Evolutionary conservation across 1,284 basidiomycete genomes (phyloP).

Genomic region (Pterulicium gracile): DNA sequence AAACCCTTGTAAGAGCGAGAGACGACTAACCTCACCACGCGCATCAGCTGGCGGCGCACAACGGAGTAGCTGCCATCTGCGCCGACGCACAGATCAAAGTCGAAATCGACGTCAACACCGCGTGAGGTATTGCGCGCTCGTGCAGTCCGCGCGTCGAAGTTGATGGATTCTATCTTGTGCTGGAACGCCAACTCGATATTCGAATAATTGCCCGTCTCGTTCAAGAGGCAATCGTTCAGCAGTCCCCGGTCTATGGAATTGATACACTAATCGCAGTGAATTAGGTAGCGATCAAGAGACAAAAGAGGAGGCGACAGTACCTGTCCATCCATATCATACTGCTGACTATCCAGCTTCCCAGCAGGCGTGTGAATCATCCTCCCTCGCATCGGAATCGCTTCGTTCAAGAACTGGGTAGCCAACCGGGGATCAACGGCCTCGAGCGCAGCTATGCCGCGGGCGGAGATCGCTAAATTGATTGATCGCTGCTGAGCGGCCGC

Average conservation of each 20-base stretch:
- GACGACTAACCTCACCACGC: conserved; percentile 66
- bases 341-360: conserved; percentile 69
- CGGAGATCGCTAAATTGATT: conserved; percentile 94
- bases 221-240: conserved; percentile 79
- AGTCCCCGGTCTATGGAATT: conserved; percentile 88
- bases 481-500: conserved; percentile 63
- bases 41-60: conserved; percentile 83
- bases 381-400: conserved; percentile 89
- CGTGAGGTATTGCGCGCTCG: conserved; percentile 31
- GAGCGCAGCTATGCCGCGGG: conserved; percentile 84
- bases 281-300: conserved; percentile 12
- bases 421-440: conserved; percentile 68
- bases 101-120: conserved; percentile 31
- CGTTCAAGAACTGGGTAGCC: conserved; percentile 65
- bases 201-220: conserved; percentile 51
- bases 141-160: conserved; percentile 62
- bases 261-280: conserved; percentile 53
- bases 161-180: conserved; percentile 64
- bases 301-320: conserved; percentile 30
- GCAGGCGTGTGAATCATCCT: conserved; percentile 86
- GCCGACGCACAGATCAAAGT: conserved; percentile 81
- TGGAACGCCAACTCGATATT: conserved; percentile 69
- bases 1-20: conserved; percentile 13
- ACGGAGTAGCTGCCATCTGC: conserved; percentile 86
- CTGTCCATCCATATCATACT: conserved; percentile 83